Evolutionary conservation across 192 early-diverging fungal genomes (phyloP).

Genomic region (Coemansia sp.): DNA sequence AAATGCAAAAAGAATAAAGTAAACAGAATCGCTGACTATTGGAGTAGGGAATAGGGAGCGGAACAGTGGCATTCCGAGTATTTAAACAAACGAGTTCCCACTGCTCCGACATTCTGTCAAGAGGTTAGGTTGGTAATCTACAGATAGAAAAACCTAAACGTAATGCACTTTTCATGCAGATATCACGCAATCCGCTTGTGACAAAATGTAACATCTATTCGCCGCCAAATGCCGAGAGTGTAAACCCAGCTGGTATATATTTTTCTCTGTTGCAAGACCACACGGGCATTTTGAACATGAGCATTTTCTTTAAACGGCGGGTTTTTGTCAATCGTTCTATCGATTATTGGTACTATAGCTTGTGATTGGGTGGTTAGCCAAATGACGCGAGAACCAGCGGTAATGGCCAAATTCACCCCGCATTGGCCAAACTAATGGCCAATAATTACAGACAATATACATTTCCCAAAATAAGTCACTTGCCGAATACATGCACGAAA

Average conservation of each 20-base stretch:
- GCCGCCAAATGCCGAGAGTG: not conserved
- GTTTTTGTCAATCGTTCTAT: no score
- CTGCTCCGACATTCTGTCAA: not conserved
- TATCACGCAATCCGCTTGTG: constrained; percentile 10
- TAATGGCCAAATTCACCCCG: not conserved
- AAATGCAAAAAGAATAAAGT: constrained; percentile 3
- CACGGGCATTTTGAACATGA: no score
- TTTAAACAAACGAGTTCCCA: no score
- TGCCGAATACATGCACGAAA: no score
- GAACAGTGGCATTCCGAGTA: no score
- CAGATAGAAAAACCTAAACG: not conserved
- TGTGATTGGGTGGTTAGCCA: constrained; percentile 1
- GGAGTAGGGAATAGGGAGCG: not conserved
- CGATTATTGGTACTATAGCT: no score
- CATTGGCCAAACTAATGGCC: no score
- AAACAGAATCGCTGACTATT: not conserved
- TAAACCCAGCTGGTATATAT: not conserved
- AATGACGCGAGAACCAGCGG: constrained; percentile 6
- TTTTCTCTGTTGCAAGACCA: no score
- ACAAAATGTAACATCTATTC: not conserved
- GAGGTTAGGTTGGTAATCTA: not conserved
- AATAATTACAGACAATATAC: no score
- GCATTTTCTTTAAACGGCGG: no score
- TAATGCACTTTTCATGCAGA: not conserved
- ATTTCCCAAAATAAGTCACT: no score